Evolutionary conservation across 1,139 yeast species (phyloP).

Genomic region (Protomyces lactucae-debilis): DNA sequence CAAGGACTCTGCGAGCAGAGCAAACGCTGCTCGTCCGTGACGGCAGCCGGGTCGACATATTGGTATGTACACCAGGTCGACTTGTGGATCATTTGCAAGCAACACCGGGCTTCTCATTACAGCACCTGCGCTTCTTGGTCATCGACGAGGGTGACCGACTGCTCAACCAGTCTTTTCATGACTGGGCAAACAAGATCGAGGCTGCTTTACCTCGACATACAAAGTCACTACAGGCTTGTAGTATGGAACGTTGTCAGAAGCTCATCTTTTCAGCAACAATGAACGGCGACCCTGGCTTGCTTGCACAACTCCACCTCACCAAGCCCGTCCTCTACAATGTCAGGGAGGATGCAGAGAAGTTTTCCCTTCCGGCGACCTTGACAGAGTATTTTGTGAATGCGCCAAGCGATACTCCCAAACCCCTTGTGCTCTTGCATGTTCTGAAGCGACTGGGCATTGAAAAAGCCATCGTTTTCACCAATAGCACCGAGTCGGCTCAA

Average conservation of each 20-base stretch:
- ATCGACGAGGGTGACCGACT: slow-evolving; percentile 94
- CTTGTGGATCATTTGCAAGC: slow-evolving; percentile 74
- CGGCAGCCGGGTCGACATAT: slow-evolving; percentile 48
- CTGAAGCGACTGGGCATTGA: slow-evolving; percentile 37
- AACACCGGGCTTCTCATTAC: slow-evolving; percentile 37
- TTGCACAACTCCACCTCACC: slow-evolving; percentile 62
- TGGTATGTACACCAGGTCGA: slow-evolving; percentile 89
- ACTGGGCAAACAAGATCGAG: slow-evolving; percentile 65
- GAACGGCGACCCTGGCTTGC: slow-evolving; percentile 85
- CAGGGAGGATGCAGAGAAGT: slow-evolving; percentile 40
- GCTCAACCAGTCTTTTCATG: slow-evolving; percentile 84
- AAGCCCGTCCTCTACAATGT: slow-evolving; percentile 69
- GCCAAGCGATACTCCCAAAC: slow-evolving; percentile 46
- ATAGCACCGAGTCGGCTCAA: slow-evolving; percentile 80
- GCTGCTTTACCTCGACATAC: slow-evolving; percentile 19
- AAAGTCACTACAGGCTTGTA: slow-evolving; percentile 3
- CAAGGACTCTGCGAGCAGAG: slow-evolving; percentile 65
- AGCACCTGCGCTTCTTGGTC: slow-evolving; percentile 61
- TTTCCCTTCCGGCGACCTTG: slow-evolving; percentile 41
- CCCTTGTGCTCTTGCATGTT: slow-evolving; percentile 60
- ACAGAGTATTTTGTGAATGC: slow-evolving; percentile 31
- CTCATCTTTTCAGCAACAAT: slow-evolving; percentile 88
- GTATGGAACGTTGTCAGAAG: slow-evolving; percentile 44
- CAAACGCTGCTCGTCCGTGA: slow-evolving; percentile 44
- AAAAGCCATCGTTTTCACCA: slow-evolving; percentile 57